phyloP scores from a whole-genome alignment of 2,329 filamentous ascomycete genomes.

The Aspergillus niger region DNA sequence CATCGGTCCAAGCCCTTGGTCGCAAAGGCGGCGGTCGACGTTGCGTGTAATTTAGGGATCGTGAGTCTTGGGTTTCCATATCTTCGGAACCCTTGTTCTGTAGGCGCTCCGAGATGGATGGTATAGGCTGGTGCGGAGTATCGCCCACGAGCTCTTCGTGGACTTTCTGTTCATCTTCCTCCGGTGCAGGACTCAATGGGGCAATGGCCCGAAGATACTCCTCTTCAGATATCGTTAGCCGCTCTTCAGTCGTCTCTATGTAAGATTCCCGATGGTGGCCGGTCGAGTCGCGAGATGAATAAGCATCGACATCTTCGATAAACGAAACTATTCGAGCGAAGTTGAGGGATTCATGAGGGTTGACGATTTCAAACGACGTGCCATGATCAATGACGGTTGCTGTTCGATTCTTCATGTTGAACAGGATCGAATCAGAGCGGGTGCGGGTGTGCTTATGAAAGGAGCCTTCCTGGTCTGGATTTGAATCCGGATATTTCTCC shows the following conservation, averaged over 20 bases:
- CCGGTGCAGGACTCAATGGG: neutral
- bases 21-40: conserved; percentile 18
- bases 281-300: conserved; percentile 20
- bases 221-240: conserved; percentile 18
- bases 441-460: conserved; percentile 22
- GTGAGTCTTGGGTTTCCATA: conserved; percentile 9
- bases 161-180: conserved; percentile 17
- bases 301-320: conserved; percentile 37
- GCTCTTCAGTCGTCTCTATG: conserved; percentile 13
- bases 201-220: conserved; percentile 13
- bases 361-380: conserved; percentile 41
- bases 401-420: conserved; percentile 26
- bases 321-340: conserved; percentile 40
- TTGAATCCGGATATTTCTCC: conserved; percentile 25
- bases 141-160: conserved; percentile 28
- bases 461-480: conserved; percentile 22
- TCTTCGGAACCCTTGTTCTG: conserved; percentile 21
- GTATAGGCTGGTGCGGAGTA: conserved; percentile 25
- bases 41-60: conserved; percentile 16
- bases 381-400: conserved; percentile 38
- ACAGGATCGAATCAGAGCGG: conserved; percentile 32
- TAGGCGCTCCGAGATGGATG: conserved; percentile 30
- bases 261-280: conserved; percentile 29
- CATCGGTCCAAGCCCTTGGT: conserved; percentile 24
- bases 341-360: conserved; percentile 39